These are phyloP conservation scores for Kitagawia praeruptora DNA, from an alignment of 129 eudicot species.

Conservation along the genomic window DNA sequence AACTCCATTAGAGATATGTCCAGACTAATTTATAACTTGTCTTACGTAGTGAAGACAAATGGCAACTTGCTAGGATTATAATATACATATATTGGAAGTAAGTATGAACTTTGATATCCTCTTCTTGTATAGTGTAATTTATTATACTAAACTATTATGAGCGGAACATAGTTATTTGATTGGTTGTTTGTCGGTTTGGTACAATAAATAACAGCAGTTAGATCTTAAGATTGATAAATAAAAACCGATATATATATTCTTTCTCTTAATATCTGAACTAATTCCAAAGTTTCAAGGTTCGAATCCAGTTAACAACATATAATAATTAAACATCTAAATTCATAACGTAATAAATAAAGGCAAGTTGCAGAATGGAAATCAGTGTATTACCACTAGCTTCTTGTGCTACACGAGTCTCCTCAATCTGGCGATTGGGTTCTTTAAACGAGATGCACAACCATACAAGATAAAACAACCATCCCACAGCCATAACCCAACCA, in stretches of 20 bases:
- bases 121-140: neutral
- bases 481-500: slow-evolving; percentile 8
- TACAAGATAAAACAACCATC: slow-evolving; percentile 2
- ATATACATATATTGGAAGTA: neutral
- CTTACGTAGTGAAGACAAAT: neutral
- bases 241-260: no score
- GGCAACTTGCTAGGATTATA: neutral
- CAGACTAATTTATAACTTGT: neutral
- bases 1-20: no score
- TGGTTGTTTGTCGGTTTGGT: no score
- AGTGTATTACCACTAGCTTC: neutral
- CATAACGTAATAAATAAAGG: neutral
- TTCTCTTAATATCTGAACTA: no score
- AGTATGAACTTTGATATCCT: neutral
- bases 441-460: slow-evolving; percentile 4
- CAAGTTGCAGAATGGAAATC: neutral
- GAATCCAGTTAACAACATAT: no score
- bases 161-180: no score
- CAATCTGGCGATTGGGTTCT: slow-evolving; percentile 2
- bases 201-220: no score
- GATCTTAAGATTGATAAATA: no score
- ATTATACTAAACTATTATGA: no score
- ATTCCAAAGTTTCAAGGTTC: no score
- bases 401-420: neutral
- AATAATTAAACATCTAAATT: no score